Base-by-base conservation (phyloP, 257 asterid species). In the Eustoma russellianum region DNA sequence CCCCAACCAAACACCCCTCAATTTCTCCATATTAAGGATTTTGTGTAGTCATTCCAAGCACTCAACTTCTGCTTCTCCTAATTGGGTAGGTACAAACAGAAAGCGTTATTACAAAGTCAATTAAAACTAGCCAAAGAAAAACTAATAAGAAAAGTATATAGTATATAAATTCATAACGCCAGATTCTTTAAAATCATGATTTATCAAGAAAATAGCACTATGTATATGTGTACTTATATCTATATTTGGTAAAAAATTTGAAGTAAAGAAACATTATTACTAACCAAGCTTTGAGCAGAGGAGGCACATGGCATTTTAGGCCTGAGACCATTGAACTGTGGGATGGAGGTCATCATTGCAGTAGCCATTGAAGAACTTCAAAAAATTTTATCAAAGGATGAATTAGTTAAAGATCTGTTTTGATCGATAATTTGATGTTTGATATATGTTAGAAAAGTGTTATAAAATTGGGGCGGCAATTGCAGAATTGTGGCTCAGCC, bases 261-360 rank as follows among this genome's bases (percentile, higher is more conserved):
- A 46, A 15, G 24, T 5, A 24, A 24, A 24, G 30, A 24, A 24
- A 24, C 1, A 24, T 8, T 28, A 15, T 33, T 4, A 54, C 85
- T 76, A 18, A 86, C 96, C 78, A 78, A 53, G 70, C 66, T 65
- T 56, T 70, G 83, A 46, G 73, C 57, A 7, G 96, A 79, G 9
- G 96, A 79, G 56, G 68, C 34, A 7, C 91, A 59, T 12, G 78
- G 33, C 9, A 65, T 5, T 50, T 57, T 79, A 73, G 85, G 70
- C 67, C 63, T 82, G 51, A 90, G 79, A 12, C 98, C 98, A 63
- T 57, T 75, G 86, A 81, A 86, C 24, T 83, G 96, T 24, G 95
- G 93, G 60, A 86, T 81, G 53, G 94, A 78, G 61, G 86, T 83
- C 74, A 74, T 78, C 53, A 75, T 78, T 8, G 80, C 77, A 34